phyloP scores from a whole-genome alignment of 805 yeast species.

The Saccharomyces jurei region DNA sequence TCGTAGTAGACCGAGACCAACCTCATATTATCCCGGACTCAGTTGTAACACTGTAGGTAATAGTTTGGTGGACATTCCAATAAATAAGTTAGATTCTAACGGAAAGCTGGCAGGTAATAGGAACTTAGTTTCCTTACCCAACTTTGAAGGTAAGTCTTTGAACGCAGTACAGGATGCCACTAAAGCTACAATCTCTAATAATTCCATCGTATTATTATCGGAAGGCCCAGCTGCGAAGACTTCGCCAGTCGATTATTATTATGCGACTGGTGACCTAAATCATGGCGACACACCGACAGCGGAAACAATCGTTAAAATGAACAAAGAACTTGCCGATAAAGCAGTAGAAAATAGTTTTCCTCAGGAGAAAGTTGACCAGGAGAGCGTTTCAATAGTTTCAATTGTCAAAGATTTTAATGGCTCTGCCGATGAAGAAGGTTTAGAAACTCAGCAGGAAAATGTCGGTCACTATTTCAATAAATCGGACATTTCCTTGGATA shows the following conservation, averaged over 20 bases:
- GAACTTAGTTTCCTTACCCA: not conserved
- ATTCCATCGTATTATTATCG: not conserved
- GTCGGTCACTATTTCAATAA: not conserved
- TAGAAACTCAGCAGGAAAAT: not conserved
- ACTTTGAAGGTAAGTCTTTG: slow-evolving; percentile 1
- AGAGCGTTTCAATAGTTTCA: not conserved
- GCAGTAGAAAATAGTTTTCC: not conserved
- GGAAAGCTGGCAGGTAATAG: not conserved
- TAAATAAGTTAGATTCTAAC: not conserved
- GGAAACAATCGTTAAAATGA: not conserved
- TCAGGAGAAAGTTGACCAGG: not conserved
- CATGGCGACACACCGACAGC: not conserved
- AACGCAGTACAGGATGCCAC: slow-evolving; percentile 10
- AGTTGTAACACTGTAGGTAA: slow-evolving; percentile 3
- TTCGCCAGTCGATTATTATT: not conserved
- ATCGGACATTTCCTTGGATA: not conserved
- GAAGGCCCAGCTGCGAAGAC: not conserved
- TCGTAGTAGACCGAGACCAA: slow-evolving; percentile 64
- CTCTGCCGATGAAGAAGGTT: not conserved
- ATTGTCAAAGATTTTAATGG: not conserved
- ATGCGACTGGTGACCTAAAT: not conserved
- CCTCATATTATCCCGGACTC: slow-evolving; percentile 62
- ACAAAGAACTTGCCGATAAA: not conserved
- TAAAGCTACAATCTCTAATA: not conserved
- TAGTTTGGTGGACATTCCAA: not conserved